Percentiles rank a stretch among this genome's conserved stretches.
phyloP scores from a whole-genome alignment of 352 stramenopile genomes.

The Globisporangium canariense region DNA sequence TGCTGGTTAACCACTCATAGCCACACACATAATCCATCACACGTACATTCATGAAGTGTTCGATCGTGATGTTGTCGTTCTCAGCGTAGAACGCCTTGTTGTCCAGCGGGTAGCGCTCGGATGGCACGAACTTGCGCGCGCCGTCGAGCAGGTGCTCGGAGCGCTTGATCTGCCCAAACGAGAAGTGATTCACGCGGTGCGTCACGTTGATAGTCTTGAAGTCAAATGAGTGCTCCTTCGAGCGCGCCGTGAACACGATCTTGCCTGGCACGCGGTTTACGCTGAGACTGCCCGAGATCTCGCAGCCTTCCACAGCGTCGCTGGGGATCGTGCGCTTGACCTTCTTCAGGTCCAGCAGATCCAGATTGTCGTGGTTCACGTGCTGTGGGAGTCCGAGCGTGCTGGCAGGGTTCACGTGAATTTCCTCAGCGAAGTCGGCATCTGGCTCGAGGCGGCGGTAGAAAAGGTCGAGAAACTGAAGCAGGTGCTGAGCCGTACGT shows the following conservation, averaged over 20 bases:
- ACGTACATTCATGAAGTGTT: constrained; percentile 87
- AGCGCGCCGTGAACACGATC: constrained; percentile 63
- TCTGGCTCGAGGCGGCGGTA: constrained; percentile 77
- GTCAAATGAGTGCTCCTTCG: constrained; percentile 71
- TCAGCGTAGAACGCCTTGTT: constrained; percentile 45
- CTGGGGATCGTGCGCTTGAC: constrained; percentile 26
- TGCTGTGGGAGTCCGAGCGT: constrained; percentile 42
- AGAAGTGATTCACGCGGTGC: constrained; percentile 80
- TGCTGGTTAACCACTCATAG: constrained; percentile 31
- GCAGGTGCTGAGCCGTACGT: constrained; percentile 62
- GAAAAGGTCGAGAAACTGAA: constrained; percentile 83
- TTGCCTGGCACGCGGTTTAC: constrained; percentile 76
- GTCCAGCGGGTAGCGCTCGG: constrained; percentile 67
- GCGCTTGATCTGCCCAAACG: constrained; percentile 75
- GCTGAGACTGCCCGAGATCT: constrained; percentile 75
- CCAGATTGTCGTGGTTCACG: constrained; percentile 58
- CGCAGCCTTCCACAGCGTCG: constrained; percentile 60
- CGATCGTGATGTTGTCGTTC: constrained; percentile 70
- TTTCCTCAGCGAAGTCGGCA: constrained; percentile 77
- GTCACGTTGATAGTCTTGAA: constrained; percentile 55
- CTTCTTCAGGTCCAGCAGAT: constrained; percentile 49
- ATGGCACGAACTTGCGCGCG: constrained; percentile 37
- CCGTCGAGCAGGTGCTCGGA: constrained; percentile 57
- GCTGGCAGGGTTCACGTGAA: constrained; percentile 49
- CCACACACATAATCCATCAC: constrained; percentile 1